Percentiles rank a stretch among this genome's conserved stretches.
Conservation (phyloP, 1,139 yeast genomes). For the Ogataea hybrid region DNA sequence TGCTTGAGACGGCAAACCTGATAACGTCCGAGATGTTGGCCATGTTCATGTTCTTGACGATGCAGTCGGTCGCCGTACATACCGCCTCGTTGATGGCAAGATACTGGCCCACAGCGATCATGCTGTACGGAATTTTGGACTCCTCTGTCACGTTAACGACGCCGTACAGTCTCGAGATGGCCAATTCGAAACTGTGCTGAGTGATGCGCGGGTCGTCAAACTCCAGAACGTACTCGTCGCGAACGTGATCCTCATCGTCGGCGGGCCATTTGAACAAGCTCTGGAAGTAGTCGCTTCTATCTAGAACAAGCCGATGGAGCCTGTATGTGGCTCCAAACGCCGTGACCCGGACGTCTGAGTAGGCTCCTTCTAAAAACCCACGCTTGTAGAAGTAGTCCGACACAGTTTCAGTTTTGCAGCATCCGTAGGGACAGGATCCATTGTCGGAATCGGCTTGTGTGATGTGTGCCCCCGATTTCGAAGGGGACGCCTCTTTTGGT, state of each 20-base stretch:
- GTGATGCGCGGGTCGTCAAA: constrained; percentile 43
- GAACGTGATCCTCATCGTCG: constrained; percentile 3
- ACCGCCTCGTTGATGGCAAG: constrained; percentile 43
- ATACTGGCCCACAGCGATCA: constrained; percentile 50
- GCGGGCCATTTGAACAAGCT: constrained; percentile 44
- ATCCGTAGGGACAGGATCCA: constrained; percentile 33
- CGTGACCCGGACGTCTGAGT: constrained; percentile 45
- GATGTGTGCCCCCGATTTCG: neutral
- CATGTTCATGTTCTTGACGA: too few relatives aligned
- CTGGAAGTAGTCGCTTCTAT: constrained; percentile 45
- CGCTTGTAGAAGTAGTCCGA: constrained; percentile 35
- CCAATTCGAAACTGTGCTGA: constrained; percentile 44
- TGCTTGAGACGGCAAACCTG: too few relatives aligned
- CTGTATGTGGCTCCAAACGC: constrained; percentile 44
- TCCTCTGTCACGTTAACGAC: constrained; percentile 35
- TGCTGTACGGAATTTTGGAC: constrained; percentile 34
- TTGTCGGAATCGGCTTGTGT: constrained; percentile 8
- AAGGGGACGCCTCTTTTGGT: constrained; percentile 7
- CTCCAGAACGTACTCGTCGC: constrained; percentile 28
- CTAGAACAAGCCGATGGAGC: constrained; percentile 45
- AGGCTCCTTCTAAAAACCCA: constrained; percentile 43
- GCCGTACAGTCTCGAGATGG: constrained; percentile 45
- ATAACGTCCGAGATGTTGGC: too few relatives aligned
- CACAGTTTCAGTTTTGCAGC: constrained; percentile 32
- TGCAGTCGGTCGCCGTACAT: too few relatives aligned